Conservation (phyloP, 2,329 filamentous ascomycete species). For the Coniochaeta sp. region DNA sequence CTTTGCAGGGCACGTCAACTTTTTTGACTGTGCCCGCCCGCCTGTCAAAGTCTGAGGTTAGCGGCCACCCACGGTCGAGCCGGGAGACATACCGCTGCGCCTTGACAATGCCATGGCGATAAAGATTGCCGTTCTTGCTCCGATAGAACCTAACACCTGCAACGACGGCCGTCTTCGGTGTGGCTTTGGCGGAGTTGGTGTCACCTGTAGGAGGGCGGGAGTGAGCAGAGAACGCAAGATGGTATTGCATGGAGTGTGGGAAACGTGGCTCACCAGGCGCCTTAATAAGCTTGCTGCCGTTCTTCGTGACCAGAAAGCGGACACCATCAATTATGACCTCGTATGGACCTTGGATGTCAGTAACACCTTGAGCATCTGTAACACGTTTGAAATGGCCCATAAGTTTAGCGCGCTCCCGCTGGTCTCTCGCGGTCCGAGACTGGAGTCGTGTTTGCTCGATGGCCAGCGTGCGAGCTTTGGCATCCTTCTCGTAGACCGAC, state of each 20-base stretch:
- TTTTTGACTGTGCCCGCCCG: slow-evolving; percentile 54
- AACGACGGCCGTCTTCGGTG: slow-evolving; percentile 65
- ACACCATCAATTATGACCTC: slow-evolving; percentile 65
- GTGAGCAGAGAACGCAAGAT: slow-evolving; percentile 17
- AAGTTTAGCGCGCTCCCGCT: slow-evolving; percentile 53
- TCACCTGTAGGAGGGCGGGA: slow-evolving; percentile 37
- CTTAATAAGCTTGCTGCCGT: slow-evolving; percentile 76
- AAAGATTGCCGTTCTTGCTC: slow-evolving; percentile 82
- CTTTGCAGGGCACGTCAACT: slow-evolving; percentile 66
- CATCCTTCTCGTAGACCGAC: slow-evolving; percentile 67
- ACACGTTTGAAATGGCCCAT: slow-evolving; percentile 33
- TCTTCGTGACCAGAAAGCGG: slow-evolving; percentile 63
- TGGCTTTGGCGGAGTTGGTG: slow-evolving; percentile 52
- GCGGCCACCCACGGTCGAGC: slow-evolving; percentile 18
- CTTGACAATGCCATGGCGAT: slow-evolving; percentile 67
- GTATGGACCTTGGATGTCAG: slow-evolving; percentile 30
- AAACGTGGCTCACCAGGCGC: slow-evolving; percentile 51
- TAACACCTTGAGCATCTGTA: slow-evolving; percentile 14
- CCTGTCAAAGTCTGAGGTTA: slow-evolving; percentile 32
- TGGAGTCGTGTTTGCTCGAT: slow-evolving; percentile 62
- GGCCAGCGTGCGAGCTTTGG: slow-evolving; percentile 58
- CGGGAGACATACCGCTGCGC: slow-evolving; percentile 60
- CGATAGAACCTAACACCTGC: slow-evolving; percentile 77
- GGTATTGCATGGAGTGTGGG: slow-evolving; percentile 1
- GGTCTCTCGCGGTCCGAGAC: slow-evolving; percentile 45